Evolutionary conservation across 768 basidiomycete genomes (phyloP).

Genomic region (Podaxis sp.): DNA sequence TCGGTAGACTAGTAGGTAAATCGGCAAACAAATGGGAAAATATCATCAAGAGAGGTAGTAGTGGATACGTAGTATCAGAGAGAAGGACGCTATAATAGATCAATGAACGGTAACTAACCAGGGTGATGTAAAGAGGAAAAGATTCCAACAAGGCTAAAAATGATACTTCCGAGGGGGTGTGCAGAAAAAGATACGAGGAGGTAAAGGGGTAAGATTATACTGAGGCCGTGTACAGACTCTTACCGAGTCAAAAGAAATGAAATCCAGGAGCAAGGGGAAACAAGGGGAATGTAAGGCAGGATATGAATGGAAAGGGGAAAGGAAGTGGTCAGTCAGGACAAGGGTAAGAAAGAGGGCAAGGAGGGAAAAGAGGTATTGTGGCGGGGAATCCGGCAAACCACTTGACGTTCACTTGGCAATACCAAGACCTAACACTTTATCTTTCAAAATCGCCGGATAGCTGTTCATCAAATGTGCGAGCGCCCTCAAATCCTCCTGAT

Average conservation of each 20-base stretch:
- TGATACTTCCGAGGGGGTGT: neutral
- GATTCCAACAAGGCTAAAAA: neutral
- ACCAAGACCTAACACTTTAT: constrained; percentile 49
- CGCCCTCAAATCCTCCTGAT: constrained; percentile 79
- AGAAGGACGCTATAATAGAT: neutral
- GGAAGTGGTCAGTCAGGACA: neutral
- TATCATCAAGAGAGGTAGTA: neutral
- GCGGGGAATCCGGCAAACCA: neutral
- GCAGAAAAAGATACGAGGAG: neutral
- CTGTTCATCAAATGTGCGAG: constrained; percentile 86
- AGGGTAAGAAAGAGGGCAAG: neutral
- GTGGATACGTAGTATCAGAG: neutral
- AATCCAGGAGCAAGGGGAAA: too few species aligned
- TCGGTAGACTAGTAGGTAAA: neutral
- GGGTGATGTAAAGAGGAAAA: neutral
- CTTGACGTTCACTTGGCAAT: constrained; percentile 22
- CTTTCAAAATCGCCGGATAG: constrained; percentile 77
- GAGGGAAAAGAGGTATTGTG: neutral
- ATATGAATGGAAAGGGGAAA: too few species aligned
- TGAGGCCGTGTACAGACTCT: neutral
- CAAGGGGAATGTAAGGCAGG: too few species aligned
- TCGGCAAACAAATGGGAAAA: neutral
- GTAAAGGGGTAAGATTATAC: neutral
- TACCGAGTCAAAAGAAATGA: too few species aligned
- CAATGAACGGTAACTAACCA: neutral